phyloP scores from a whole-genome alignment of 2,329 filamentous ascomycete species.

The Penicillium oxalicum region DNA sequence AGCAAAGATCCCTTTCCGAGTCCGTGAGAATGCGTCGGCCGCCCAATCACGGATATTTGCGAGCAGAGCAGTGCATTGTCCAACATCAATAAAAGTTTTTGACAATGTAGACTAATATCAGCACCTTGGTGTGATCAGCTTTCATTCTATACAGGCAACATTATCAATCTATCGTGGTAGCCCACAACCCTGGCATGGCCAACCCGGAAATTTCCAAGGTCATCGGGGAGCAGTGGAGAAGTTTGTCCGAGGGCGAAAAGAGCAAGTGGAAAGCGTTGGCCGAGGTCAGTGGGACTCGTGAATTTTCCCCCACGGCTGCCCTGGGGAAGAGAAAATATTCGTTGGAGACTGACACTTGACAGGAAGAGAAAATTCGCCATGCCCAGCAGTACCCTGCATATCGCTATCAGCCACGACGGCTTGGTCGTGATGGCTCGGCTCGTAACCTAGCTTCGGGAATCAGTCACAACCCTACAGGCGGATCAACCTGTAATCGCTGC shows the following conservation, averaged over 20 bases:
- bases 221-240: conserved; percentile 87
- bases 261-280: conserved; percentile 83
- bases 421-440: conserved; percentile 49
- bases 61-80: background rate
- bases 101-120: background rate
- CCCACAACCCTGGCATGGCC: conserved; percentile 77
- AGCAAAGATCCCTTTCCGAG: too few relatives aligned
- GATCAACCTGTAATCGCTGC: conserved; percentile 38
- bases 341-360: background rate
- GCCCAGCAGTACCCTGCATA: conserved; percentile 88
- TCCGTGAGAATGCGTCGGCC: too few relatives aligned
- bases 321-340: too few relatives aligned
- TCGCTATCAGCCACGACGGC: conserved; percentile 79
- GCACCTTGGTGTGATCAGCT: conserved; percentile 50
- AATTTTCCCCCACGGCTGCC: background rate
- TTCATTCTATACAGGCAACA: conserved; percentile 97
- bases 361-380: conserved; percentile 86
- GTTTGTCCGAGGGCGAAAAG: conserved; percentile 67
- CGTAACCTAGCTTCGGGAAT: conserved; percentile 32
- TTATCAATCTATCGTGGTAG: conserved; percentile 75
- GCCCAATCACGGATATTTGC: background rate
- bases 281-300: conserved; percentile 50
- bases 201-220: conserved; percentile 98
- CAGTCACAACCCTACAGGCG: conserved; percentile 33
- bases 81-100: background rate